Conservation (phyloP, 2,329 filamentous ascomycete species). For the Magnaporthiopsis rhizophila region DNA sequence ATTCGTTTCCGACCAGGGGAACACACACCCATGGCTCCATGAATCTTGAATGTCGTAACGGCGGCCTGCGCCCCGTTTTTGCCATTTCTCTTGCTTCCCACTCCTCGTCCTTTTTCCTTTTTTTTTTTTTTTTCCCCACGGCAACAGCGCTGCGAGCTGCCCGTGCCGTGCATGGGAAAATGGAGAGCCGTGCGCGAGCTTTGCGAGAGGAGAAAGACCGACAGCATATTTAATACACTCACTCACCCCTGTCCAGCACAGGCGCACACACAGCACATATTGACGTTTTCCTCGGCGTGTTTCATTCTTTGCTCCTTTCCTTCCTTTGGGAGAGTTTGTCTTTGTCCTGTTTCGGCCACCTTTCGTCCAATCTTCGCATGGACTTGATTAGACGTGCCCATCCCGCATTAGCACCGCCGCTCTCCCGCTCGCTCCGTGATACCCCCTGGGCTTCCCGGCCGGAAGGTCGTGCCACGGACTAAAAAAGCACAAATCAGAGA, state of each 20-base stretch:
- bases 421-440: background rate
- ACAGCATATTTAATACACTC: background rate
- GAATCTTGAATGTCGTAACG: background rate
- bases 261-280: background rate
- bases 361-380: background rate
- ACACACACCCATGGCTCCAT: too few relatives aligned
- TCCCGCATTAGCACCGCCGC: too few relatives aligned
- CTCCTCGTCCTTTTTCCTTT: background rate
- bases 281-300: background rate
- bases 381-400: background rate
- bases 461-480: background rate
- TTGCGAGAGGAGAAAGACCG: background rate
- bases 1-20: background rate
- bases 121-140: too few relatives aligned
- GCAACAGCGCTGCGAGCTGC: too few relatives aligned
- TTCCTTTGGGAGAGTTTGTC: background rate
- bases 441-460: background rate
- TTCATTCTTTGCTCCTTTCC: background rate
- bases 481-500: too few relatives aligned
- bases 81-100: background rate
- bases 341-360: background rate
- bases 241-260: too few relatives aligned
- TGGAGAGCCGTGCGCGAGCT: too few relatives aligned
- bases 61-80: background rate
- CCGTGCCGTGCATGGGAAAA: background rate